Evolutionary conservation across 2,329 filamentous ascomycete genomes (phyloP), one percentile per base, ranked within the genome.

Genomic region (Thermomyces lanuginosus): DNA sequence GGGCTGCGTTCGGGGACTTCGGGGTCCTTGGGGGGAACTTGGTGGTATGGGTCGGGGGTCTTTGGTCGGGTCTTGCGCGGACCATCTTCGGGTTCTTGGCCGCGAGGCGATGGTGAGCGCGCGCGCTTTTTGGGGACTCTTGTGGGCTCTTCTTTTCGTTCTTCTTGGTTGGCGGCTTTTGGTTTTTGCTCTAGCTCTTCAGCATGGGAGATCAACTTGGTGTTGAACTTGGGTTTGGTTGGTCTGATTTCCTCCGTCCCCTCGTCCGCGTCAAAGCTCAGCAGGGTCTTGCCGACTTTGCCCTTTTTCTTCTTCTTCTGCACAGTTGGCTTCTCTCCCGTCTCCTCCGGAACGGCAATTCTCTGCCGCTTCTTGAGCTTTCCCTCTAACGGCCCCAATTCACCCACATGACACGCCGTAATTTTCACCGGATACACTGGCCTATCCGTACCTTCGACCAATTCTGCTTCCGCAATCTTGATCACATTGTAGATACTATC

Each of bases 401-500:
- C 58, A 16, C 55, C 47, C 8, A 62, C 47, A 32, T 62, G 56
- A 19, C 51, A 57, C 8, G 49, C 53, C 1, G 50, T 54, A 28
- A 98, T 74, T 50, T 74, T 83, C 18, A 82, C 70, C 0, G 86
- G 76, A 49, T 92, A 98, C 25, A 91, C 55, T 2, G 86, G 86
- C 34, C 82, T 66, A 36, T 95, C 86, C 5, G 69, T 74, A 9
- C 73, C 76, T 29, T 81, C 75, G 14, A 76, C 69, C 10, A 91
- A 60, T 46, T 95, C 89, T 1, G 70, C 71, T 48, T 95, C 84
- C 11, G 78, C 83, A 64, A 95, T 92, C 55, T 84, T 91, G 45
- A 84, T 74, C 44, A 98, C 53, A 50, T 93, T 95, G 58, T 91
- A 98, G 29, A 98, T 89, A 9, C 86, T 93, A 38, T 95, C 82